Percentiles rank a stretch among this genome's conserved stretches.
These are phyloP conservation scores for Candida cerambycidarum DNA, from an alignment of 805 yeast genomes.

Conservation along the genomic window DNA sequence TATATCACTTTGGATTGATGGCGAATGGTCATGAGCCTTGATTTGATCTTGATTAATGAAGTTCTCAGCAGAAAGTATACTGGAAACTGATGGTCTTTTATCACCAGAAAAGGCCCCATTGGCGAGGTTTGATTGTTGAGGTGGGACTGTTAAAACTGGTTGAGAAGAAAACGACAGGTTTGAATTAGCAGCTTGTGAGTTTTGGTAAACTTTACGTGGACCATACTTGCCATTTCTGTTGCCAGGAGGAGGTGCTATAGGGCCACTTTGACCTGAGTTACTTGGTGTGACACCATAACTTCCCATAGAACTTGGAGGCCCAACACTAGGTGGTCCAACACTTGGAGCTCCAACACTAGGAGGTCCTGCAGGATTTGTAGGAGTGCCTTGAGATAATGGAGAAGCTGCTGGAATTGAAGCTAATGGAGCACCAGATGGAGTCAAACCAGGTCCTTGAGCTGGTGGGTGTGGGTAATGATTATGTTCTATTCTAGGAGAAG, in stretches of 20 bases:
- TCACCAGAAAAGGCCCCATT: background rate
- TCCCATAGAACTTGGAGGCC: background rate
- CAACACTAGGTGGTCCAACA: background rate
- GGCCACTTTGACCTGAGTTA: no score
- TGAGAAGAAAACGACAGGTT: constrained; percentile 16
- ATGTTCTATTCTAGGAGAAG: no score
- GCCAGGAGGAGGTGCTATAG: no score
- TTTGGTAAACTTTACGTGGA: constrained; percentile 12
- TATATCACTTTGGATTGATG: constrained; percentile 33
- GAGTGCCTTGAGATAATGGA: no score
- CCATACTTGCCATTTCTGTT: constrained; percentile 1
- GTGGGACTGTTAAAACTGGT: background rate
- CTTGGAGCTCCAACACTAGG: background rate
- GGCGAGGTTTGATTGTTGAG: background rate
- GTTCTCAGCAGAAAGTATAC: constrained; percentile 21
- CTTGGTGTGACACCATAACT: no score
- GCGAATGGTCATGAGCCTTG: constrained; percentile 22
- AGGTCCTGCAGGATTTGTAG: no score
- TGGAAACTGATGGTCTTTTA: constrained; percentile 23
- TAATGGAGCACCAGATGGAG: no score
- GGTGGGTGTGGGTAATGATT: no score
- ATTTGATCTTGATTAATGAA: constrained; percentile 17
- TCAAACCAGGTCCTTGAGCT: no score
- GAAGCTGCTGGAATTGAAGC: no score
- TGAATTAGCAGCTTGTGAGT: constrained; percentile 10